Conservation (phyloP, 768 basidiomycete species). For the Rubroboletus pulcherrimus region DNA sequence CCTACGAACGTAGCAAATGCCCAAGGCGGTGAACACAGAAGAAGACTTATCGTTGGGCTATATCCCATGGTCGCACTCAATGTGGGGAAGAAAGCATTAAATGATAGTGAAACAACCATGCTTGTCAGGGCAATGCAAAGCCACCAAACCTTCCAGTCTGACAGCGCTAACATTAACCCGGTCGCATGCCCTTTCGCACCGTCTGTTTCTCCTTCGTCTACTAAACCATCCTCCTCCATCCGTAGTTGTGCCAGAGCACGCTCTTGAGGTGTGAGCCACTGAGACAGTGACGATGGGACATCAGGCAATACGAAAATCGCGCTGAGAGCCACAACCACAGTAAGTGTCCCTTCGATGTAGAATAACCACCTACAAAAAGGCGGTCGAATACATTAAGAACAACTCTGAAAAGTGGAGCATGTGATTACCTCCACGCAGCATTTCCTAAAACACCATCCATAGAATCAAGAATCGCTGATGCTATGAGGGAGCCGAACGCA, state of each 20-base stretch:
- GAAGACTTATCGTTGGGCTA: slow-evolving; percentile 57
- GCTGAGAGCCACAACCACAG: slow-evolving; percentile 44
- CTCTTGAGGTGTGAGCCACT: slow-evolving; percentile 61
- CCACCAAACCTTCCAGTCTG: slow-evolving; percentile 86
- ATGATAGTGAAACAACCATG: slow-evolving; percentile 58
- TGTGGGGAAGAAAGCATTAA: slow-evolving; percentile 81
- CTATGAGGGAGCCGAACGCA: slow-evolving; percentile 77
- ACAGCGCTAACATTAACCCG: slow-evolving; percentile 57
- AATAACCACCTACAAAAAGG: slow-evolving; percentile 60
- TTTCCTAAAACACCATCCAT: slow-evolving; percentile 70
- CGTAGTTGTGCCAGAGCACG: slow-evolving; percentile 52
- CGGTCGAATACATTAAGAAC: background rate
- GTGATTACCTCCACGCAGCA: slow-evolving; percentile 65
- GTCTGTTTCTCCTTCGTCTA: slow-evolving; percentile 46
- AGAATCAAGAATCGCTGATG: slow-evolving; percentile 65
- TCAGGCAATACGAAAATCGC: slow-evolving; percentile 70
- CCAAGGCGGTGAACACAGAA: slow-evolving; percentile 73
- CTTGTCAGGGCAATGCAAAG: slow-evolving; percentile 60
- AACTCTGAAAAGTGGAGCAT: background rate
- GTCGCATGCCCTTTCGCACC: slow-evolving; percentile 26
- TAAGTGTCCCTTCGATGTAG: slow-evolving; percentile 62
- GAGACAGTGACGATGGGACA: slow-evolving; percentile 56
- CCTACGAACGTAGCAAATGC: slow-evolving; percentile 56
- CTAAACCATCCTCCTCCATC: slow-evolving; percentile 63
- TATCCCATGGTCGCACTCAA: slow-evolving; percentile 70